phyloP scores from a whole-genome alignment of 2,329 filamentous ascomycete species.

The Alternaria sp. region DNA sequence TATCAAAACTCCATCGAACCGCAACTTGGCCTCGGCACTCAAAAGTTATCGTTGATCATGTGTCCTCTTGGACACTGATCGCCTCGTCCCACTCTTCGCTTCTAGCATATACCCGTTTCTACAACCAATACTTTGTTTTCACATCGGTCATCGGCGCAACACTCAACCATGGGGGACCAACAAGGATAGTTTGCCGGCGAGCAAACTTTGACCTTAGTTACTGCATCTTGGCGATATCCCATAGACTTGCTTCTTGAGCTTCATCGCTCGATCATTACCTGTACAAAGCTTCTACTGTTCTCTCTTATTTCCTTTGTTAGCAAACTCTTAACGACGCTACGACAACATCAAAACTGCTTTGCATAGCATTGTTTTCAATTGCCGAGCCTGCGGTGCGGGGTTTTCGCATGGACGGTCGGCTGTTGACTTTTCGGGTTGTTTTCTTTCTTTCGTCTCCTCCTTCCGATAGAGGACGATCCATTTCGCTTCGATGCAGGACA shows the following conservation, averaged over 20 bases:
- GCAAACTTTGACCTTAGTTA: constrained; percentile 19
- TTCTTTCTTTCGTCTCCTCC: constrained; percentile 10
- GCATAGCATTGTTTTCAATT: constrained; percentile 12
- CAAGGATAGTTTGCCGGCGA: constrained; percentile 23
- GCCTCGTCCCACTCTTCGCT: constrained; percentile 14
- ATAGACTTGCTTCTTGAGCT: constrained; percentile 39
- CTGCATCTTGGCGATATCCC: constrained; percentile 38
- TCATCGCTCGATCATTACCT: constrained; percentile 28
- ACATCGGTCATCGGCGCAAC: constrained; percentile 20
- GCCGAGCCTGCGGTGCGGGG: constrained; percentile 5
- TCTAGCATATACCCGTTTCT: constrained; percentile 36
- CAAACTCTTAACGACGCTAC: constrained; percentile 26
- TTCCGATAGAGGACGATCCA: constrained; percentile 7
- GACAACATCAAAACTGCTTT: constrained; percentile 20
- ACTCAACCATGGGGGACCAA: constrained; percentile 3
- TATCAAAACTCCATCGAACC: constrained; percentile 2
- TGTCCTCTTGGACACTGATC: constrained; percentile 14
- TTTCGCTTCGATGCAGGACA: constrained; percentile 31
- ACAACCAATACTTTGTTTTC: constrained; percentile 18
- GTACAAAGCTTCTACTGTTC: constrained; percentile 14
- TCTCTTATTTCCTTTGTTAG: constrained; percentile 16
- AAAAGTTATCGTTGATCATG: constrained; percentile 22
- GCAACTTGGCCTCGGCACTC: constrained; percentile 14
- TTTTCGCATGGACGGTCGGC: constrained; percentile 16
- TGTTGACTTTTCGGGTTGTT: constrained; percentile 18